Evolutionary conservation across 2,329 filamentous ascomycete genomes (phyloP), one percentile per base, ranked within the genome.

Genomic region (Cladophialophora psammophila): DNA sequence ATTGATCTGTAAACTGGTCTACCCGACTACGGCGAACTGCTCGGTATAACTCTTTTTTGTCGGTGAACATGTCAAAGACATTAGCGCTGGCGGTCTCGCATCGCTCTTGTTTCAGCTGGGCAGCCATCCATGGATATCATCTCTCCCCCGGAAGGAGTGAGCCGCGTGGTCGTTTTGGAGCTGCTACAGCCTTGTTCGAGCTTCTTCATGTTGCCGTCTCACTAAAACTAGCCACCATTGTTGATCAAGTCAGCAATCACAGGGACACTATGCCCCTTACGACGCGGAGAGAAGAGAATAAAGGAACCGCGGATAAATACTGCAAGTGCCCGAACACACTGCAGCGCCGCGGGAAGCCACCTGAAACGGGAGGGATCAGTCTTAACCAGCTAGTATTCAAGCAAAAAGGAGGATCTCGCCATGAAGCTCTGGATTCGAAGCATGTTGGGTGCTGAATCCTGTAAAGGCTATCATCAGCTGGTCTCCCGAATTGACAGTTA

Each of bases 81-180:
- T 12, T 26, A 1, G n/a, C 48, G 20, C 48, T n/a, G 15, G 48
- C 13, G 10, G 48, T 52, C 48, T 52, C 48, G 9, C 18, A 12
- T n/a, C n/a, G 10, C 48, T 52, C 48, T 4, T n/a, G 10, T 13
- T 52, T 15, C 4, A 52, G 48, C 48, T 20, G 48, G 48, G 48
- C 48, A 12, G 18, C 48, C 18, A 52, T 12, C 1, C 3, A 12
- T 52, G 5, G 4, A 52, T 52, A 20, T n/a, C 26, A 26, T 52
- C 48, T 32, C 20, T 52, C 48, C 20, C 48, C 48, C 48, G 18
- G 48, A 52, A 52, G 18, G 48, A 9, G 18, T 52, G 48, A 52
- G 15, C 48, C 48, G 15, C 8, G n/a, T 52, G 15, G n/a, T 52
- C 48, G 31, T 52, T 75, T 69, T 85, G 82, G 20, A 86, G 75